These are phyloP conservation scores for Jamesozyma rosinii DNA, from an alignment of 805 yeast genomes.

Conservation along the genomic window DNA sequence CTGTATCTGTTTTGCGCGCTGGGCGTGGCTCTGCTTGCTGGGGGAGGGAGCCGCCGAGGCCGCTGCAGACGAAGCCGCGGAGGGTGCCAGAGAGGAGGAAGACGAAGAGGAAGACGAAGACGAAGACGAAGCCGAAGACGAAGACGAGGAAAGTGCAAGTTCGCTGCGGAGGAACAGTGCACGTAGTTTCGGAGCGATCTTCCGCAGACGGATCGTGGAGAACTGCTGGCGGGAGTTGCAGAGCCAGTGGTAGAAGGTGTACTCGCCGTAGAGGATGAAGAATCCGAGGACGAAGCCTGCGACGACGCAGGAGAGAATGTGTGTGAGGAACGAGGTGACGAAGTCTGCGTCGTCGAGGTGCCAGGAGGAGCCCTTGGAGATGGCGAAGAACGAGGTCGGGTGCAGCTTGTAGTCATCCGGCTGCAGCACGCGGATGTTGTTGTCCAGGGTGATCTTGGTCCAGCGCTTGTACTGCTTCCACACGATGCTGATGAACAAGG, in stretches of 20 bases:
- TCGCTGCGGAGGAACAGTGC: too few relatives aligned
- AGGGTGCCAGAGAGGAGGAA: too few relatives aligned
- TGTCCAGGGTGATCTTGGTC: constrained; percentile 34
- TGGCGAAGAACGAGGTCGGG: constrained; percentile 53
- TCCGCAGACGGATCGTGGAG: neutral
- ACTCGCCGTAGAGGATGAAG: constrained; percentile 37
- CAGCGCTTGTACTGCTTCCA: constrained; percentile 80
- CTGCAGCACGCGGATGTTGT: constrained; percentile 49
- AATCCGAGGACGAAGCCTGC: constrained; percentile 56
- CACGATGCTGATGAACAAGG: constrained; percentile 70
- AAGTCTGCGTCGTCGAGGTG: constrained; percentile 78
- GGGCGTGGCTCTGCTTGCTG: too few relatives aligned
- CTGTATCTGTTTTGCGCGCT: too few relatives aligned
- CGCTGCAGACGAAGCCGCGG: too few relatives aligned
- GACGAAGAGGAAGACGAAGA: too few relatives aligned
- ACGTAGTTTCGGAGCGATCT: too few relatives aligned
- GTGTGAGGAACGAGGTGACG: constrained; percentile 61
- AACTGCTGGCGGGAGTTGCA: constrained; percentile 2
- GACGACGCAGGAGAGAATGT: constrained; percentile 59
- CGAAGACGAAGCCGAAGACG: neutral
- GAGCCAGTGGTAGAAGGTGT: constrained; percentile 33
- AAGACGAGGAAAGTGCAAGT: neutral
- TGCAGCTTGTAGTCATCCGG: constrained; percentile 62
- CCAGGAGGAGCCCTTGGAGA: constrained; percentile 84
- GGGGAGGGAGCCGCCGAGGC: too few relatives aligned